Evolutionary conservation across 2,329 filamentous ascomycete genomes (phyloP).

Genomic region (Colletotrichum tabaci): DNA sequence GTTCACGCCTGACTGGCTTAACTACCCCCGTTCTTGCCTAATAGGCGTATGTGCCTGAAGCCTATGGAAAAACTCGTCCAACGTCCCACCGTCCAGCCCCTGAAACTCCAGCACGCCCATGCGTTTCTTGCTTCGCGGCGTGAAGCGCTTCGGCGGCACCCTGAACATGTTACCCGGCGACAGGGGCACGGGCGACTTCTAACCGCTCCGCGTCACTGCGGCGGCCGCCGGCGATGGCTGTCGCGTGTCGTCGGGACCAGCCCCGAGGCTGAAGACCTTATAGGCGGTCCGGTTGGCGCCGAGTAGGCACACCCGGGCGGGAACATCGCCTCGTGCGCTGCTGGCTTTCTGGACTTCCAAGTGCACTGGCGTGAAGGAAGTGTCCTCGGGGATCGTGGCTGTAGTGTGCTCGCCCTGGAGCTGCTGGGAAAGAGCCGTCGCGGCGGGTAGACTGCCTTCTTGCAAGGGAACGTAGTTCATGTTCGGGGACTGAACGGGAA

Average conservation of each 20-base stretch:
- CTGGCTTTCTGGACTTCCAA: slow-evolving; percentile 68
- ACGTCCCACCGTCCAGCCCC: slow-evolving; percentile 6
- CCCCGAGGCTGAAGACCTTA: slow-evolving; percentile 60
- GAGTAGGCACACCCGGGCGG: slow-evolving; percentile 66
- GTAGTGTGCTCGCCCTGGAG: slow-evolving; percentile 1
- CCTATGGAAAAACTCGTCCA: slow-evolving; percentile 32
- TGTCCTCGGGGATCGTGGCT: slow-evolving; percentile 44
- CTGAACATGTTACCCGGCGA: slow-evolving; percentile 40
- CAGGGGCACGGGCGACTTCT: slow-evolving; percentile 34
- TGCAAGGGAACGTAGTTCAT: slow-evolving; percentile 57
- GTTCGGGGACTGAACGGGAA: slow-evolving; percentile 55
- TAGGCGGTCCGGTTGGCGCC: slow-evolving; percentile 63
- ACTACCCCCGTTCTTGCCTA: background rate
- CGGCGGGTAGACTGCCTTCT: slow-evolving; percentile 38
- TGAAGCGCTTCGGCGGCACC: slow-evolving; percentile 37
- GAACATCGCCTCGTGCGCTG: slow-evolving; percentile 61
- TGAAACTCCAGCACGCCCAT: slow-evolving; percentile 18
- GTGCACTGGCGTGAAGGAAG: slow-evolving; percentile 58
- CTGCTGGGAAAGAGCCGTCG: background rate
- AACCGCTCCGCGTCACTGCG: slow-evolving; percentile 8
- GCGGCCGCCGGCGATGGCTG: slow-evolving; percentile 10
- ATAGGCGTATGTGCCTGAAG: background rate
- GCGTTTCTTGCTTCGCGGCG: slow-evolving; percentile 34
- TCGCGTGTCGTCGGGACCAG: background rate
- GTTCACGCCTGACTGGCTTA: background rate